Base-by-base conservation (phyloP, 371 early-diverging fungal genomes). In the Zychaea mexicana region DNA sequence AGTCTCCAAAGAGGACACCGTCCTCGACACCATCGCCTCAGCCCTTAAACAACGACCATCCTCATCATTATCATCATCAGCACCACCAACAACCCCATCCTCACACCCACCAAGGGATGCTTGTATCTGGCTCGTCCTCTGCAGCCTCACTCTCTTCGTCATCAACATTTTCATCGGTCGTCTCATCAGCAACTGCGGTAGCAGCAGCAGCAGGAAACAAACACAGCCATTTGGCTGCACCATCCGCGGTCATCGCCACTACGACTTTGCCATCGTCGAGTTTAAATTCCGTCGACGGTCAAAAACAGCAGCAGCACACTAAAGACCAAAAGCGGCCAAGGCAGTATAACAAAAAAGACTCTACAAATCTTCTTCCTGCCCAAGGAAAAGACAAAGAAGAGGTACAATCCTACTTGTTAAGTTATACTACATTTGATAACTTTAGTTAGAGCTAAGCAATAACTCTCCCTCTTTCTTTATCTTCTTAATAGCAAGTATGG, bases 401-500 rank as follows among this genome's bases (percentile, higher is more conserved):
- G 68, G 68, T 68, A 58, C 13, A 49, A 28, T 6, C 5, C 5
- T 15, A 22, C n/a, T 30, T 32, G 26, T 36, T 27, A 31, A 1
- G 24, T 21, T 22, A 31, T 38, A 10, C 21, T 27, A 39, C 22
- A 49, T 15, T 42, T 7, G 8, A 33, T 12, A 33, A 33, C 12
- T 8, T 33, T n/a, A 42, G 42, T 17, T 42, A 15, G n/a, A 15
- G 3, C 42, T 42, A 15, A 12, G 17, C 10, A 54, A 10, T 15
- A 42, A 52, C 21, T 19, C 17, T 3, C 39, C 22, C 33, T 21
- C 28, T 32, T 52, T 58, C n/a, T 42, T 27, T 21, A 28, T 56
- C 54, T 53, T 42, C 39, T 38, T 46, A 57, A 27, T 60, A 80
- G 73, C 87, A 89, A 76, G 90, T 90, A 13, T 90, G 91, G 91